These are phyloP conservation scores for Verticillium zaregamsianum DNA, from an alignment of 2,329 filamentous ascomycete species.

Conservation along the genomic window DNA sequence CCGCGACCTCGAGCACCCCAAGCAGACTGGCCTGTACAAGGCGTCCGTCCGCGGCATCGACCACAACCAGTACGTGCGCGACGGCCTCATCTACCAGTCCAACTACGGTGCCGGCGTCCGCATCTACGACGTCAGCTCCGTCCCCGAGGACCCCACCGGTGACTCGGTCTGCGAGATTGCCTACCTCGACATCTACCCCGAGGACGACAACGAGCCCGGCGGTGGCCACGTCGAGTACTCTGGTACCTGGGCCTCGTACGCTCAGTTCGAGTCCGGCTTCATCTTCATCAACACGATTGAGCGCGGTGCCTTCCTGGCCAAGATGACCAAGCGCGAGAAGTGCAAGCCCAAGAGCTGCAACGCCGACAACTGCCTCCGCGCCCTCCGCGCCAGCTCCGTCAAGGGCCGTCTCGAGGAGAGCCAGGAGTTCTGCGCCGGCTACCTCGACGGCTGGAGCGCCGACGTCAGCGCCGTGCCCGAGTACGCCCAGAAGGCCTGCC, in stretches of 20 bases:
- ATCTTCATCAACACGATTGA: constrained; percentile 50
- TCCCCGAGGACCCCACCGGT: constrained; percentile 38
- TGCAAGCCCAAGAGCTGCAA: constrained; percentile 19
- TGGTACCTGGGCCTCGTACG: constrained; percentile 45
- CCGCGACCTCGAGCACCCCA: constrained; percentile 34
- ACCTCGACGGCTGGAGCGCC: constrained; percentile 12
- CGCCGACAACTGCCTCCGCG: constrained; percentile 33
- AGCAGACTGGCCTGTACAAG: constrained; percentile 38
- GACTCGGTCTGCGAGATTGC: constrained; percentile 40
- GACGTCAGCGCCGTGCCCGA: constrained; percentile 14
- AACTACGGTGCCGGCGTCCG: constrained; percentile 46
- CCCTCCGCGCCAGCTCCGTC: constrained; percentile 26
- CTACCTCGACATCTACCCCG: constrained; percentile 47
- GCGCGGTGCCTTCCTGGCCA: constrained; percentile 44
- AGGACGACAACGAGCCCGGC: constrained; percentile 36
- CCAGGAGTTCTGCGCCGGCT: constrained; percentile 25
- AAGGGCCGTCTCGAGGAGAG: constrained; percentile 27
- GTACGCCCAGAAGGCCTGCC: constrained; percentile 15
- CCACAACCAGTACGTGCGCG: constrained; percentile 44
- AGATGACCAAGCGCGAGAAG: constrained; percentile 20
- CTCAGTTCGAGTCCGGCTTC: constrained; percentile 42
- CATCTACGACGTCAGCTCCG: constrained; percentile 30
- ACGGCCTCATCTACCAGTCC: constrained; percentile 42
- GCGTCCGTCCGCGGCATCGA: constrained; percentile 38
- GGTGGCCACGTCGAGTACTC: constrained; percentile 33